Percentiles rank a stretch among this genome's conserved stretches.
Evolutionary conservation across 139 green algal species (phyloP).

Genomic region (Yamagishiella unicocca): DNA sequence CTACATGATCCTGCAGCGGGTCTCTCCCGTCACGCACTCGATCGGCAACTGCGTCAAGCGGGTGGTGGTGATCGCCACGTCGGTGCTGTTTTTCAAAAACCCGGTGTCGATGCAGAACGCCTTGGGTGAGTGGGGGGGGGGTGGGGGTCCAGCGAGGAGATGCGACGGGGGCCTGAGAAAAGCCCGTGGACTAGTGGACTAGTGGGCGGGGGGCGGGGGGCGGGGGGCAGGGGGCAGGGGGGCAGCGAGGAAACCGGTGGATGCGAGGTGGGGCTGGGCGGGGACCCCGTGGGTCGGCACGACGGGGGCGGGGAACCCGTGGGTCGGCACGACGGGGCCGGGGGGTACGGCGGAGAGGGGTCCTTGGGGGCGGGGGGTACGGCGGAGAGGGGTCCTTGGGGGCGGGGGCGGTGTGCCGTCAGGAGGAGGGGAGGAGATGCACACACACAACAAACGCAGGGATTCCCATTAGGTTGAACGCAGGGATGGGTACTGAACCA

Average conservation of each 20-base stretch:
- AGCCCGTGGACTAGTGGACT: no score
- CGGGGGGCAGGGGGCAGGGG: neutral
- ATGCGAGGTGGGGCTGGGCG: neutral
- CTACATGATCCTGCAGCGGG: conserved; percentile 80
- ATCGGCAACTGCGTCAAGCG: conserved; percentile 99
- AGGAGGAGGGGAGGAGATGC: no score
- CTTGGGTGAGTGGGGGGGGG: conserved; percentile 44
- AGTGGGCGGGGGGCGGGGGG: no score
- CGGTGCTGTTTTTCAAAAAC: conserved; percentile 93
- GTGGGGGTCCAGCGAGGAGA: neutral
- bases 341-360: neutral
- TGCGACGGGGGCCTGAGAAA: no score
- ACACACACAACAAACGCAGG: no score
- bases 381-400: no score
- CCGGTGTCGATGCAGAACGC: conserved; percentile 84
- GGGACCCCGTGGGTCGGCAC: no score
- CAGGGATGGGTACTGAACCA: no score
- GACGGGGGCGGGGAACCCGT: no score
- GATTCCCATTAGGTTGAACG: no score
- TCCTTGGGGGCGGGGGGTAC: neutral
- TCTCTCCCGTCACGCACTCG: conserved; percentile 97
- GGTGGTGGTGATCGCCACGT: conserved; percentile 95
- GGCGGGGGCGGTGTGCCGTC: no score
- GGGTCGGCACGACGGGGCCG: no score
- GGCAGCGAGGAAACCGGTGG: neutral